phyloP scores from a whole-genome alignment of 2,329 filamentous ascomycete genomes.

The Aureobasidium sp. region DNA sequence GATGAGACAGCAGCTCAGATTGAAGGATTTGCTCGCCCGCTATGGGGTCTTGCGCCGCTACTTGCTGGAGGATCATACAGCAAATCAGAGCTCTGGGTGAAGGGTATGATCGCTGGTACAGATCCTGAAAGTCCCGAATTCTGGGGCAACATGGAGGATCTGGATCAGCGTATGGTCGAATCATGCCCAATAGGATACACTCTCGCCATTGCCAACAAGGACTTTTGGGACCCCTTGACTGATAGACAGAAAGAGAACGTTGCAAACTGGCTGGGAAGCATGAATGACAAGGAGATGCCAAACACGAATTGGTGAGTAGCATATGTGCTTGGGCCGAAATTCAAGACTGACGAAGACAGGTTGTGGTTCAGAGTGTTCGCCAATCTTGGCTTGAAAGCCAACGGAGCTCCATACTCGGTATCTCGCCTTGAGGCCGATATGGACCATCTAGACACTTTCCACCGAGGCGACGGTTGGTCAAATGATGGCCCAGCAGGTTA shows the following conservation, averaged over 20 bases:
- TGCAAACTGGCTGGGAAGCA: constrained; percentile 65
- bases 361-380: constrained; percentile 82
- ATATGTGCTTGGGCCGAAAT: too few species aligned
- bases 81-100: constrained; percentile 59
- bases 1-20: constrained; percentile 71
- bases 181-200: constrained; percentile 74
- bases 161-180: constrained; percentile 79
- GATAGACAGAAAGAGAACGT: constrained; percentile 58
- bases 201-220: constrained; percentile 58
- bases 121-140: constrained; percentile 64
- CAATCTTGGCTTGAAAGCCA: constrained; percentile 69
- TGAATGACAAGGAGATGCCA: constrained; percentile 67
- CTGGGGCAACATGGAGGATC: constrained; percentile 69
- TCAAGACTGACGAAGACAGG: constrained; percentile 41
- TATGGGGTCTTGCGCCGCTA: constrained; percentile 68
- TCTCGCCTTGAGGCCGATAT: constrained; percentile 67
- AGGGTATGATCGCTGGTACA: constrained; percentile 64
- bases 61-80: constrained; percentile 63
- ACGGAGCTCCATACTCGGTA: constrained; percentile 64
- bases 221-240: constrained; percentile 60
- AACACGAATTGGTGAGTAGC: constrained; percentile 55
- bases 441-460: constrained; percentile 71
- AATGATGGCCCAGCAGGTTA: constrained; percentile 71
- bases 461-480: constrained; percentile 75
- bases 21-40: constrained; percentile 66